A percentile compares a stretch with the other conserved stretches of the same genome.
These are phyloP conservation scores for Russula compacta DNA, from an alignment of 768 basidiomycete species.

Conservation along the genomic window DNA sequence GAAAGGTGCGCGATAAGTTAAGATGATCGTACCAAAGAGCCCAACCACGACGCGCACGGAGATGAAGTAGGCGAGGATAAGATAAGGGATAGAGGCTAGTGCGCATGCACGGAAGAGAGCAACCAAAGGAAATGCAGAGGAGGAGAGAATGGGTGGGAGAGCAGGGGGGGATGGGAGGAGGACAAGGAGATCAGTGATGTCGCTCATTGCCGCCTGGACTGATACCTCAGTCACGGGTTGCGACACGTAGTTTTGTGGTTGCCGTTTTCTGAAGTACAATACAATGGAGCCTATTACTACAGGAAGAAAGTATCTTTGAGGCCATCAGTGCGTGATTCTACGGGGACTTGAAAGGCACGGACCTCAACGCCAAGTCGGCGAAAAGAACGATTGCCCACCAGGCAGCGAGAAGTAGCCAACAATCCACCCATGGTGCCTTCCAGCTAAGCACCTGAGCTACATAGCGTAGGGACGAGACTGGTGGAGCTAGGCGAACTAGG, in stretches of 20 bases:
- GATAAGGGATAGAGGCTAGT: slow-evolving; percentile 54
- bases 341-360: slow-evolving; percentile 2
- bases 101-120: slow-evolving; percentile 48
- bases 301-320: slow-evolving; percentile 55
- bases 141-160: slow-evolving; percentile 25
- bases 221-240: slow-evolving; percentile 44
- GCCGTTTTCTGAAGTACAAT: slow-evolving; percentile 26
- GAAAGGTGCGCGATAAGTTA: slow-evolving; percentile 65
- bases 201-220: slow-evolving; percentile 46
- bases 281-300: slow-evolving; percentile 35
- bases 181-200: slow-evolving; percentile 56
- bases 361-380: slow-evolving; percentile 37
- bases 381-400: slow-evolving; percentile 79
- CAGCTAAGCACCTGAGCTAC: slow-evolving; percentile 47
- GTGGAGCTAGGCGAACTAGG: slow-evolving; percentile 53
- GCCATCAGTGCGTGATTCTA: neutral
- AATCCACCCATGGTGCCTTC: slow-evolving; percentile 48
- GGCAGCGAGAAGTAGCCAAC: slow-evolving; percentile 52
- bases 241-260: slow-evolving; percentile 11
- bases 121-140: slow-evolving; percentile 25
- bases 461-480: slow-evolving; percentile 37
- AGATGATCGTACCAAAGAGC: slow-evolving; percentile 44
- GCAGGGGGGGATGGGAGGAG: slow-evolving; percentile 39
- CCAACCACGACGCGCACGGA: slow-evolving; percentile 55
- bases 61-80: slow-evolving; percentile 53